Evolutionary conservation across 805 yeast species (phyloP), one percentile per base, ranked within the genome.

Genomic region (Starmera caribaea): DNA sequence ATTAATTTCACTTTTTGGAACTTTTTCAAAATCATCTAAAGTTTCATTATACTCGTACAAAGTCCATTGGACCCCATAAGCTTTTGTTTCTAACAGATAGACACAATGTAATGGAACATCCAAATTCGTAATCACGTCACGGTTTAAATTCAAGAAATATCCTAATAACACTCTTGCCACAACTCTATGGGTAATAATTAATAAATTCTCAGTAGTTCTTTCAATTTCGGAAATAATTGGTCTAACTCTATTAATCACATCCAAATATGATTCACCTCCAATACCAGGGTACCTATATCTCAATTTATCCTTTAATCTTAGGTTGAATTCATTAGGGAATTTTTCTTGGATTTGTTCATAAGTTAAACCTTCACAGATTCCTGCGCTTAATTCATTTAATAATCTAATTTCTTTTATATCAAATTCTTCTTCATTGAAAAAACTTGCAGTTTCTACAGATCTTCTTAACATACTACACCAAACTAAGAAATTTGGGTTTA

Each of bases 201-300:
- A 62, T 29, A 87, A 74, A 58, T 89, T 95, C 51, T 87, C 95
- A 9, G 85, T 81, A 34, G 94, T 85, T 47, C 98, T 69, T 58
- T 90, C 98, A 37, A 92, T 74, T 58, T 90, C 98, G 11, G 87
- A 87, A 45, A 90, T 90, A 15, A 90, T 75, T 1, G 97, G 95
- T 44, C 95, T 71, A 41, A 90, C 69, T 45, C 98, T 70, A 48
- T 88, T 86, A 53, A 92, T 81, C 11, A 92, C 98, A 61, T 90
- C 97, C 49, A 90, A 63, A 51, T 90, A 90, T 0, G 95, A 84
- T 60, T 90, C 98, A 14, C 98, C 98, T 8, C 97, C 97, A 37
- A 87, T 84, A 4, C 98, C 98, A 2, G 97, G 98, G 55, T 90
- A 90, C 44, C 98, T 68, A 60, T 90, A 90, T 14, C 81, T 68